phyloP scores from a whole-genome alignment of 2,329 filamentous ascomycete genomes.

The Graphilbum sp. region DNA sequence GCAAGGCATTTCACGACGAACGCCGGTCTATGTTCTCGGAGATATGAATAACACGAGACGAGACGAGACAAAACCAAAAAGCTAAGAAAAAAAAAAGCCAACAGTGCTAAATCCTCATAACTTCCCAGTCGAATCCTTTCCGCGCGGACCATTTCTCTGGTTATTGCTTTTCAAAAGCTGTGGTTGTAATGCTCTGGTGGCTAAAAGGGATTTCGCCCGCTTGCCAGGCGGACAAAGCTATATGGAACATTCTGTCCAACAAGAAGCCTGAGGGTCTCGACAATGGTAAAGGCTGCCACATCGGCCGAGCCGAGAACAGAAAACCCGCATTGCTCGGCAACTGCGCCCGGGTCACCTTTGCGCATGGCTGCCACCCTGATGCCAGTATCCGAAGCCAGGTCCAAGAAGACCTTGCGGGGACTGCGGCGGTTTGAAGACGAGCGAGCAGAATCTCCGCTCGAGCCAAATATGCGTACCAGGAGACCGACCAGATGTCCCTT shows the following conservation, averaged over 20 bases:
- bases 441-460: conserved; percentile 14
- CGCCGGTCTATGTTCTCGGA: too few species aligned
- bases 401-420: conserved; percentile 56
- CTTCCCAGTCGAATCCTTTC: too few species aligned
- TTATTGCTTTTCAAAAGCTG: too few species aligned
- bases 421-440: background rate
- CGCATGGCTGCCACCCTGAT: conserved; percentile 24
- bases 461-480: conserved; percentile 56
- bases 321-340: conserved; percentile 62
- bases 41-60: too few species aligned
- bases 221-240: conserved; percentile 67
- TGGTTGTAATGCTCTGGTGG: too few species aligned
- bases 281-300: conserved; percentile 69
- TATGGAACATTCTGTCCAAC: conserved; percentile 80
- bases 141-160: too few species aligned
- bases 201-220: conserved; percentile 31
- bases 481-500: conserved; percentile 68
- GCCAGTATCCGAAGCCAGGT: conserved; percentile 44
- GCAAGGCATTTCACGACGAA: too few species aligned
- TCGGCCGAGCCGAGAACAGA: conserved; percentile 65
- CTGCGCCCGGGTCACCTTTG: conserved; percentile 49
- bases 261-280: conserved; percentile 61
- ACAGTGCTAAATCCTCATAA: too few species aligned
- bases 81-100: too few species aligned
- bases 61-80: too few species aligned